A percentile compares a stretch with the other conserved stretches of the same genome.
Conservation (phyloP, 176 grass and related monocot species). For the Hyparrhenia diplandra region DNA sequence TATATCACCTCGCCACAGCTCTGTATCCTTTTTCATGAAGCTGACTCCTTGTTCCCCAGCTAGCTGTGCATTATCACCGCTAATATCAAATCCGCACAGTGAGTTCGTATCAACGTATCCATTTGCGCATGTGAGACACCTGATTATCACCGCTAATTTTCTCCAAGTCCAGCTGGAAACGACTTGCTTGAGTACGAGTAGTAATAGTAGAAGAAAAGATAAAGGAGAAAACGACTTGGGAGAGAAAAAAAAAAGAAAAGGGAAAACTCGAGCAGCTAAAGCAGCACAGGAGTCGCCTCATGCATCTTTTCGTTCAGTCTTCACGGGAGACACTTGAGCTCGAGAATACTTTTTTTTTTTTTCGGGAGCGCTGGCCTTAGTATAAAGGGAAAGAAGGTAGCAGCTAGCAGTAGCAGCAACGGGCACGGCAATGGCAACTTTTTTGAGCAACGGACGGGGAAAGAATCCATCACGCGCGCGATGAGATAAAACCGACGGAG, state of each 20-base stretch:
- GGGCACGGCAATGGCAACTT: constrained; percentile 13
- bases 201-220: neutral
- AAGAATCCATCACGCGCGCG: no score
- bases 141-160: neutral
- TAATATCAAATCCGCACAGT: neutral
- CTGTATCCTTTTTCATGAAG: neutral
- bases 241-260: neutral
- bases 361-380: no score
- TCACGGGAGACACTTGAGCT: constrained; percentile 2
- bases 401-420: no score
- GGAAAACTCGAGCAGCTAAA: neutral
- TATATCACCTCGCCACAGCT: no score
- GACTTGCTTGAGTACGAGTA: neutral
- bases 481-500: no score
- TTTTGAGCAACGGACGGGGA: neutral
- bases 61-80: neutral
- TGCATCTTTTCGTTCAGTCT: neutral
- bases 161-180: neutral
- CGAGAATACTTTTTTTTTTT: neutral
- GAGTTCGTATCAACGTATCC: neutral
- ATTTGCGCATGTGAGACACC: neutral
- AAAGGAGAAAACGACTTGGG: neutral
- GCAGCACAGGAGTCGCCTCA: neutral
- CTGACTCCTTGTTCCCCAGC: neutral
- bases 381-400: constrained; percentile 6